These are phyloP conservation scores for Chrysosporium keratinophilum DNA, from an alignment of 2,329 filamentous ascomycete species.

Conservation along the genomic window DNA sequence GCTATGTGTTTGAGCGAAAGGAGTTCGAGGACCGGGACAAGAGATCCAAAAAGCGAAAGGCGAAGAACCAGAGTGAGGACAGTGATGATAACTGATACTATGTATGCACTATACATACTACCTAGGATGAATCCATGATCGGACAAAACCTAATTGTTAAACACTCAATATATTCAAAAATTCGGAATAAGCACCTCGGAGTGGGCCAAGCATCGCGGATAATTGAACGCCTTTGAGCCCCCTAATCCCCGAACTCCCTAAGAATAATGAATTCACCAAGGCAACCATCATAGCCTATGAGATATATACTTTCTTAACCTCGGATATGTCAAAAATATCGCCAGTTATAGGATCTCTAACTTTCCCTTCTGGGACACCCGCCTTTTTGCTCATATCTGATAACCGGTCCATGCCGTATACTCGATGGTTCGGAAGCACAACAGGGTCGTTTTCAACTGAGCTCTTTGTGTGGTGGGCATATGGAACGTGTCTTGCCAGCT, in stretches of 20 bases:
- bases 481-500: slow-evolving; percentile 75
- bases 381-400: slow-evolving; percentile 66
- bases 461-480: slow-evolving; percentile 95
- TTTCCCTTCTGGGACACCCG: slow-evolving; percentile 49
- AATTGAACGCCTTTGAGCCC: neutral
- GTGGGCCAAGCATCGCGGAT: neutral
- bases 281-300: slow-evolving; percentile 43
- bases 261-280: neutral
- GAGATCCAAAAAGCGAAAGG: slow-evolving; percentile 19
- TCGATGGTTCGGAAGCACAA: slow-evolving; percentile 76
- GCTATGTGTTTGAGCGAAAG: slow-evolving; percentile 39
- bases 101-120: too few species aligned
- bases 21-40: slow-evolving; percentile 22
- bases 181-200: neutral
- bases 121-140: slow-evolving; percentile 14
- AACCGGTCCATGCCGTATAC: slow-evolving; percentile 72
- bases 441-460: slow-evolving; percentile 75
- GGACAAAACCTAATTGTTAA: neutral
- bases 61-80: slow-evolving; percentile 28
- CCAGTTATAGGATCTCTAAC: slow-evolving; percentile 73
- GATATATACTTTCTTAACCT: slow-evolving; percentile 82
- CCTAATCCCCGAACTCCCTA: neutral
- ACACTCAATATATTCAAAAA: neutral
- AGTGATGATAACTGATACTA: slow-evolving; percentile 21
- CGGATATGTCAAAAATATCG: slow-evolving; percentile 51